These are phyloP conservation scores for Vachellia collinsii DNA, from an alignment of 306 rosid species.

Conservation along the genomic window DNA sequence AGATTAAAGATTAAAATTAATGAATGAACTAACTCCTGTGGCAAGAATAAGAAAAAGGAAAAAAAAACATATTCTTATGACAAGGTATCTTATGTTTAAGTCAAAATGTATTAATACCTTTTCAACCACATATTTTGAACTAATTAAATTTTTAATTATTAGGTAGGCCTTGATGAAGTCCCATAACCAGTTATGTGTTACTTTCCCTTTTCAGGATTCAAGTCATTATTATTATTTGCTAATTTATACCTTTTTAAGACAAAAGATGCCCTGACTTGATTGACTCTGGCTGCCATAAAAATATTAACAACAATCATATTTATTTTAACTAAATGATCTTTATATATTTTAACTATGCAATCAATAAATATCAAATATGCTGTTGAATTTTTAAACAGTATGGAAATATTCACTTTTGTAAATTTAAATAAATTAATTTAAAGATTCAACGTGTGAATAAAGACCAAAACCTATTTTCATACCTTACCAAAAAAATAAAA, in stretches of 20 bases:
- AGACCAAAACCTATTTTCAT: neutral
- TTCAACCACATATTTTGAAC: no score
- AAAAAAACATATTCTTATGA: neutral
- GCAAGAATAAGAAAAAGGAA: neutral
- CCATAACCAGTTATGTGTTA: no score
- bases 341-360: neutral
- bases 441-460: neutral
- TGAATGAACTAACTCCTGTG: neutral
- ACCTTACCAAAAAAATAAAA: neutral
- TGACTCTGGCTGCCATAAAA: neutral
- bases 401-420: no score
- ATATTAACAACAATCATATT: neutral
- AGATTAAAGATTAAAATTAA: neutral
- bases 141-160: no score
- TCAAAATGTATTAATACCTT: neutral
- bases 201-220: no score
- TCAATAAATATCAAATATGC: neutral
- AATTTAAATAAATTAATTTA: no score
- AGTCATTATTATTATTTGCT: no score
- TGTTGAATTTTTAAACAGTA: neutral
- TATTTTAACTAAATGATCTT: neutral
- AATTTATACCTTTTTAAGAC: no score
- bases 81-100: neutral
- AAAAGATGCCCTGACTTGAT: neutral
- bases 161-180: no score